Conservation (phyloP, 257 asterid species). For the Nicotiana tabacum region DNA sequence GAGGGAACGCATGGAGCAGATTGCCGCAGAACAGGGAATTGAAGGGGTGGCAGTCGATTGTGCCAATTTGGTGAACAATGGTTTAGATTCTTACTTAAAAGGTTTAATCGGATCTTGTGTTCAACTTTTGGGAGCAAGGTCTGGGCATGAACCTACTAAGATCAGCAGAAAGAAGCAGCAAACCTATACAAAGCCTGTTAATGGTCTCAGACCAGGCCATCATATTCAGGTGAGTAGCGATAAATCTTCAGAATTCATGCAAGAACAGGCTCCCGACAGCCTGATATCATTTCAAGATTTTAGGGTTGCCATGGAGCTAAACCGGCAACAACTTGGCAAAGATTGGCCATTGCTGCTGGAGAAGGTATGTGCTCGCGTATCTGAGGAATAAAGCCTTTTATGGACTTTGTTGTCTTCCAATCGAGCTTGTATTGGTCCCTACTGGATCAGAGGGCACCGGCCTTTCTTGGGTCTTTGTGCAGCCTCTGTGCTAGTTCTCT, state of each 20-base stretch:
- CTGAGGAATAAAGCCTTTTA: constrained; percentile 41
- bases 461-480: constrained; percentile 18
- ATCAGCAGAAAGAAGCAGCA: constrained; percentile 32
- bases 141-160: constrained; percentile 36
- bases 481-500: neutral
- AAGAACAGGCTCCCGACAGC: constrained; percentile 31
- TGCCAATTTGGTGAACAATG: constrained; percentile 56
- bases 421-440: constrained; percentile 20
- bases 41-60: constrained; percentile 69
- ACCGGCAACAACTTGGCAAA: constrained; percentile 76
- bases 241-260: constrained; percentile 31
- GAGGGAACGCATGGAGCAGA: constrained; percentile 68
- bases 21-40: constrained; percentile 59
- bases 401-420: constrained; percentile 24
- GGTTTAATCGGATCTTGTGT: constrained; percentile 56
- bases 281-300: constrained; percentile 64
- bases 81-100: constrained; percentile 69
- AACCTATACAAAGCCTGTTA: constrained; percentile 37
- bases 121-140: constrained; percentile 50
- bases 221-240: constrained; percentile 44
- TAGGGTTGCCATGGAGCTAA: constrained; percentile 80
- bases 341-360: constrained; percentile 85
- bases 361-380: constrained; percentile 52
- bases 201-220: constrained; percentile 63
- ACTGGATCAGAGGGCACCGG: constrained; percentile 37